phyloP scores from a whole-genome alignment of 2,329 filamentous ascomycete species.

The Emergomyces pasteurianus region DNA sequence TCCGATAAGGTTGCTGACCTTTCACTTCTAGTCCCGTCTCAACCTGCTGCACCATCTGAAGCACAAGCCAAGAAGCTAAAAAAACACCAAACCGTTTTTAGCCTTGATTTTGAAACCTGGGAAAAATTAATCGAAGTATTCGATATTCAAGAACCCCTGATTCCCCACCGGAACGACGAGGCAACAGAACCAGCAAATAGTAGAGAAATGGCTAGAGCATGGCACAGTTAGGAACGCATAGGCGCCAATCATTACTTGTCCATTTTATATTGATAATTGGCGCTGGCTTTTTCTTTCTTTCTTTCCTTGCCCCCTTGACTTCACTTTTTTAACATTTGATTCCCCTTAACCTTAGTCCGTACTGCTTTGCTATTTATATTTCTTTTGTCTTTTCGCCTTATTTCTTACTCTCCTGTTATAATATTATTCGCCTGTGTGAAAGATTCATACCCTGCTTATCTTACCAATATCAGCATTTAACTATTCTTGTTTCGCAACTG shows the following conservation, averaged over 20 bases:
- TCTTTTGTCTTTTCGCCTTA: neutral
- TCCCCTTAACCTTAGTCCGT: neutral
- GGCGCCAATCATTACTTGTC: neutral
- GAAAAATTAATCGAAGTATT: constrained; percentile 63
- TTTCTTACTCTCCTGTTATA: neutral
- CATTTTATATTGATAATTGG: neutral
- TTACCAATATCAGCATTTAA: neutral
- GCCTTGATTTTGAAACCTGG: constrained; percentile 79
- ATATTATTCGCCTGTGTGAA: neutral
- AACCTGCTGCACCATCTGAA: constrained; percentile 35
- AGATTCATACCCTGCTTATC: neutral
- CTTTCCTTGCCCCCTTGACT: neutral
- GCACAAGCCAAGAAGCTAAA: constrained; percentile 42
- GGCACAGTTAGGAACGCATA: constrained; percentile 45
- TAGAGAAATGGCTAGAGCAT: constrained; percentile 47
- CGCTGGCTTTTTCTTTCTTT: neutral
- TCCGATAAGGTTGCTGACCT: neutral
- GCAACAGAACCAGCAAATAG: constrained; percentile 40
- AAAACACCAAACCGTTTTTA: constrained; percentile 77
- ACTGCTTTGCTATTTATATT: neutral
- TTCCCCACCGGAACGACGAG: constrained; percentile 58
- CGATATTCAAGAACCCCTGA: constrained; percentile 66
- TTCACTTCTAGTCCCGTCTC: constrained; percentile 26
- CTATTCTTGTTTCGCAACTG: neutral
- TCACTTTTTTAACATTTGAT: neutral